Conservation (phyloP, 192 early-diverging fungal species). For the Oehlia diaphana region DNA sequence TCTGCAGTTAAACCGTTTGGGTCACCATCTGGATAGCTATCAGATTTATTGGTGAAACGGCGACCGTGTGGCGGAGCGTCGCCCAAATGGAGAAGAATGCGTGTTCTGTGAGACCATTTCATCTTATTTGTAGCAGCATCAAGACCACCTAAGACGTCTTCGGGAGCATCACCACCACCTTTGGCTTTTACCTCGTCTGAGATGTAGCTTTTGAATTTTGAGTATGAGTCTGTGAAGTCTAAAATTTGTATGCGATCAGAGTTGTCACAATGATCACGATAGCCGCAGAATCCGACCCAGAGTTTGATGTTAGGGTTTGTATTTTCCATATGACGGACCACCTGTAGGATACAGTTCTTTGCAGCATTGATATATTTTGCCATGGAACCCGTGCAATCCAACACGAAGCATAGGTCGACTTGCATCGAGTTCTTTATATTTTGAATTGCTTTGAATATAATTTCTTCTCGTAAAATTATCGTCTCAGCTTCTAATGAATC, state of each 20-base stretch:
- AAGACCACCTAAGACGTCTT: slow-evolving; percentile 28
- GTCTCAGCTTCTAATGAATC: not conserved
- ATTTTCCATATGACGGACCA: not conserved
- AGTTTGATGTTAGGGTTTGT: slow-evolving; percentile 4
- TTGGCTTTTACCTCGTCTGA: not conserved
- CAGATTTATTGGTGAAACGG: not conserved
- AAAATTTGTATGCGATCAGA: not conserved
- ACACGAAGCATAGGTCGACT: not conserved
- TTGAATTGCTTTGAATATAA: not conserved
- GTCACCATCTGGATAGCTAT: slow-evolving; percentile 23
- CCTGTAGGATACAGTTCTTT: slow-evolving; percentile 10
- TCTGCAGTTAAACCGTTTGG: slow-evolving; percentile 27
- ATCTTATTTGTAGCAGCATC: not conserved
- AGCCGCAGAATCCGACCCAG: not conserved
- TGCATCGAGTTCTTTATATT: not conserved
- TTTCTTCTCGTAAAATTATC: not conserved
- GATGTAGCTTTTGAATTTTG: not conserved
- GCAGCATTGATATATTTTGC: not conserved
- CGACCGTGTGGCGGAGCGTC: slow-evolving; percentile 21
- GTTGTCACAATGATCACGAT: slow-evolving; percentile 11
- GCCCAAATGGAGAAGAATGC: slow-evolving; percentile 10
- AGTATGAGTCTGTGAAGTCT: too few species aligned
- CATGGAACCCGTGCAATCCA: slow-evolving; percentile 17
- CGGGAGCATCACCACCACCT: slow-evolving; percentile 23
- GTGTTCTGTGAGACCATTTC: not conserved